phyloP scores from a whole-genome alignment of 345 rosid species.

The Dovyalis caffra region DNA sequence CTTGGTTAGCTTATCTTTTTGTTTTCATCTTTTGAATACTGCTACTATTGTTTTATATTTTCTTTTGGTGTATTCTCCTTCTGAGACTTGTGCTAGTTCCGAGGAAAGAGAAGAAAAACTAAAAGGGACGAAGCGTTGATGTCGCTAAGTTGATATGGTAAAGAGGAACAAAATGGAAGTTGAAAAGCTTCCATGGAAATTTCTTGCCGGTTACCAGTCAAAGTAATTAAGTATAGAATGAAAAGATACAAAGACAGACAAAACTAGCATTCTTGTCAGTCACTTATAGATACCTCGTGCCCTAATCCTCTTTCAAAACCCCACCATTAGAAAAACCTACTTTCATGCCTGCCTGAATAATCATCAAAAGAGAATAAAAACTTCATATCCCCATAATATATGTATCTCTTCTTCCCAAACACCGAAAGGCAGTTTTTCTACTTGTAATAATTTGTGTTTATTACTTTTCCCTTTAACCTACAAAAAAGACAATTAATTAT shows the following conservation, averaged over 20 bases:
- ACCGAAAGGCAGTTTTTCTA: conserved; percentile 2
- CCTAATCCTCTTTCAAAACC: conserved; percentile 10
- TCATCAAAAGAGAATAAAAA: conserved; percentile 6
- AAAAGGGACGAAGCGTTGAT: conserved; percentile 50
- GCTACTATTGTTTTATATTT: conserved; percentile 7
- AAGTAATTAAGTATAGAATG: conserved; percentile 15
- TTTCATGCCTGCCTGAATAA: conserved; percentile 11
- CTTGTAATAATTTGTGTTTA: background rate
- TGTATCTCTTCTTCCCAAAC: conserved; percentile 16
- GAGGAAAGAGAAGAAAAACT: conserved; percentile 32
- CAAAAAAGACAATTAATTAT: background rate
- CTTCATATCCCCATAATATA: background rate
- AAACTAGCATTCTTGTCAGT: conserved; percentile 38
- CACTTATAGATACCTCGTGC: conserved; percentile 22
- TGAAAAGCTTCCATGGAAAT: conserved; percentile 62
- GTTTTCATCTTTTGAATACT: conserved; percentile 10
- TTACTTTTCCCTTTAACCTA: background rate
- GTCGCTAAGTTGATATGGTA: conserved; percentile 62
- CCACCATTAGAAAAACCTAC: background rate
- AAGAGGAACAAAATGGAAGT: conserved; percentile 74
- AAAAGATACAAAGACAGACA: conserved; percentile 33
- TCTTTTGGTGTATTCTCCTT: conserved; percentile 9
- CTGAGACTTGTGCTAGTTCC: conserved; percentile 41
- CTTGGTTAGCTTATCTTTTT: background rate
- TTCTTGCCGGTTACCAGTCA: conserved; percentile 55